These are phyloP conservation scores for Hirschioporus abietinus DNA, from an alignment of 768 basidiomycete genomes.

Conservation along the genomic window DNA sequence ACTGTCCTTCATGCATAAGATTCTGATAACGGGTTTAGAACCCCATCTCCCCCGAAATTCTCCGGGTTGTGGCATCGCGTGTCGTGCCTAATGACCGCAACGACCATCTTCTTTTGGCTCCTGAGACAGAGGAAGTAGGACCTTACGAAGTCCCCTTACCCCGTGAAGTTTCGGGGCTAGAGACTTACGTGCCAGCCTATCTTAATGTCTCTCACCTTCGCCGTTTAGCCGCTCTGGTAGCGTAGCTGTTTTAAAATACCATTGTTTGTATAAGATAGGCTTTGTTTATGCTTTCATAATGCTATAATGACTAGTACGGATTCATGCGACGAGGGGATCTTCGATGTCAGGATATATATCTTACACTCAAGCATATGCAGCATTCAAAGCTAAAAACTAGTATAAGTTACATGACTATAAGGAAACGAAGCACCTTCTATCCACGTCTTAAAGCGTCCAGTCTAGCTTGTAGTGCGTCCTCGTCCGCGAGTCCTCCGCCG, in stretches of 20 bases:
- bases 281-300: not conserved
- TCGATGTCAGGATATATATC: not conserved
- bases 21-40: slow-evolving; percentile 44
- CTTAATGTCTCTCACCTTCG: slow-evolving; percentile 86
- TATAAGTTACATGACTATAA: not conserved
- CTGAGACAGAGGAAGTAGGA: slow-evolving; percentile 96
- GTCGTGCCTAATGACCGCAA: slow-evolving; percentile 96
- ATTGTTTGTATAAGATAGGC: not conserved
- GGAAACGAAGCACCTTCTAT: slow-evolving; percentile 19
- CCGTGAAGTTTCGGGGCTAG: slow-evolving; percentile 90
- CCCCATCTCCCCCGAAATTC: slow-evolving; percentile 95
- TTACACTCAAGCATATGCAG: too few relatives aligned
- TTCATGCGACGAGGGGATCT: not conserved
- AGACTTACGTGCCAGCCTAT: slow-evolving; percentile 94
- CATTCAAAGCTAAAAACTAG: too few relatives aligned
- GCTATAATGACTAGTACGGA: not conserved
- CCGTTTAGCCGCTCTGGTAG: slow-evolving; percentile 81
- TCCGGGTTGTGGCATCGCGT: slow-evolving; percentile 92
- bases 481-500: slow-evolving; percentile 53
- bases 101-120: slow-evolving; percentile 92
- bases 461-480: slow-evolving; percentile 91
- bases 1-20: not conserved
- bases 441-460: slow-evolving; percentile 83
- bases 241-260: slow-evolving; percentile 33
- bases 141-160: slow-evolving; percentile 92